Evolutionary conservation across 371 early-diverging fungal species (phyloP).

Genomic region (Batrachochytrium dendrobatidis): DNA sequence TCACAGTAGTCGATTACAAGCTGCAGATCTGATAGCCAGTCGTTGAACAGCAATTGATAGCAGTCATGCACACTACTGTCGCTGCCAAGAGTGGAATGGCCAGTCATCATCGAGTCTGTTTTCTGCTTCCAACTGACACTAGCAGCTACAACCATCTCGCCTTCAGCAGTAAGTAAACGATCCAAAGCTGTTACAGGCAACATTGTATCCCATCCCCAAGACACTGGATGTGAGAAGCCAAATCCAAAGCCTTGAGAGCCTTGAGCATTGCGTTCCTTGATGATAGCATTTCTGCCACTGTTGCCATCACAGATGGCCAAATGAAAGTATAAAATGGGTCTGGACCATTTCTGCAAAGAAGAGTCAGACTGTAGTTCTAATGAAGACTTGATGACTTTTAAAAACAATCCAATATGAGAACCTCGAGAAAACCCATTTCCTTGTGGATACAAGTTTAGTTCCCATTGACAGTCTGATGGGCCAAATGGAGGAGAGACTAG

Average conservation of each 20-base stretch:
- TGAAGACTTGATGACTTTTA: constrained; percentile 25
- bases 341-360: constrained; percentile 16
- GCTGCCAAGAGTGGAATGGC: constrained; percentile 7
- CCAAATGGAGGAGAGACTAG: constrained; percentile 23
- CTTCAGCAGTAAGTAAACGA: constrained; percentile 17
- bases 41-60: constrained; percentile 15
- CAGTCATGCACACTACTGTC: constrained; percentile 2
- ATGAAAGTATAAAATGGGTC: constrained; percentile 19
- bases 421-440: constrained; percentile 25
- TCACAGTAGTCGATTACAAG: constrained; percentile 11
- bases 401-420: constrained; percentile 27
- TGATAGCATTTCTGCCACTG: constrained; percentile 8
- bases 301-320: constrained; percentile 17
- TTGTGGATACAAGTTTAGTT: constrained; percentile 27
- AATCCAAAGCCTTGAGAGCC: constrained; percentile 20
- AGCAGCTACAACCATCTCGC: constrained; percentile 16
- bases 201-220: constrained; percentile 31
- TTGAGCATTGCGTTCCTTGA: constrained; percentile 23
- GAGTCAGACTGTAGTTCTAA: constrained; percentile 14
- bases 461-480: constrained; percentile 21
- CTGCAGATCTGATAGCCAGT: constrained; percentile 13
- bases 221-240: constrained; percentile 22
- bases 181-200: constrained; percentile 14
- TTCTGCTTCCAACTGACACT: constrained; percentile 20
- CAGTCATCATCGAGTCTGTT: constrained; percentile 17